phyloP scores from a whole-genome alignment of 169 alveolate genomes.

The Plasmodium inui region DNA sequence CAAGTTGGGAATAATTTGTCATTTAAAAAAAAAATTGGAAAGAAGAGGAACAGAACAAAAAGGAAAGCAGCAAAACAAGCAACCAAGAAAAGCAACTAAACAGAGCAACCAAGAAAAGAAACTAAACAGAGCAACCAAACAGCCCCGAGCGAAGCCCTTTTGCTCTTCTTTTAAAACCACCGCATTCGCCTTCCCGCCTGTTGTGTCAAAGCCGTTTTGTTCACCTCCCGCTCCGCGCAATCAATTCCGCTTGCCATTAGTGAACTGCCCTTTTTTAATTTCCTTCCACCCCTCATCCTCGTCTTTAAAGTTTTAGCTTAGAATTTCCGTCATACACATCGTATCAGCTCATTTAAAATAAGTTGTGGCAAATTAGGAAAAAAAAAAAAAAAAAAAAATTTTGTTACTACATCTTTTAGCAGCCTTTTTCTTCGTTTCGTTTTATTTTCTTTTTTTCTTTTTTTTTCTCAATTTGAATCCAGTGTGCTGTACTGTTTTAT shows the following conservation, averaged over 20 bases:
- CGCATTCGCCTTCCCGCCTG: neutral
- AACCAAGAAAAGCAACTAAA: neutral
- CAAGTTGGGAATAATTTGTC: neutral
- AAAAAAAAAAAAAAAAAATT: constrained; percentile 13
- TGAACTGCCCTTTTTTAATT: neutral
- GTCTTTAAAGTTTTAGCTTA: constrained; percentile 1
- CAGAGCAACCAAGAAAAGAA: neutral
- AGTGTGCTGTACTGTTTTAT: neutral
- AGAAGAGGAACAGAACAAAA: neutral
- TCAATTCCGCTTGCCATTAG: neutral
- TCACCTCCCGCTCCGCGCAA: neutral
- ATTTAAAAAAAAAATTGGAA: neutral
- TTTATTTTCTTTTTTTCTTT: neutral
- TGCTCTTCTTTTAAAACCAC: neutral
- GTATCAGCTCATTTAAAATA: neutral
- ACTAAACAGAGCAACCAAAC: neutral
- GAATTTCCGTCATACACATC: constrained; percentile 13
- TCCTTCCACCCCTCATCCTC: neutral
- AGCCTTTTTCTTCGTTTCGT: neutral
- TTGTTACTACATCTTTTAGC: neutral
- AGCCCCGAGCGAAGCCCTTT: neutral
- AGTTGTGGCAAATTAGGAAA: neutral
- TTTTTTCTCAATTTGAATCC: neutral
- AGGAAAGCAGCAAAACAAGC: neutral
- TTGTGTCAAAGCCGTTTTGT: neutral